Evolutionary conservation across 139 green algal species (phyloP).

Genomic region (Auxenochlorella pyrenoidosa): DNA sequence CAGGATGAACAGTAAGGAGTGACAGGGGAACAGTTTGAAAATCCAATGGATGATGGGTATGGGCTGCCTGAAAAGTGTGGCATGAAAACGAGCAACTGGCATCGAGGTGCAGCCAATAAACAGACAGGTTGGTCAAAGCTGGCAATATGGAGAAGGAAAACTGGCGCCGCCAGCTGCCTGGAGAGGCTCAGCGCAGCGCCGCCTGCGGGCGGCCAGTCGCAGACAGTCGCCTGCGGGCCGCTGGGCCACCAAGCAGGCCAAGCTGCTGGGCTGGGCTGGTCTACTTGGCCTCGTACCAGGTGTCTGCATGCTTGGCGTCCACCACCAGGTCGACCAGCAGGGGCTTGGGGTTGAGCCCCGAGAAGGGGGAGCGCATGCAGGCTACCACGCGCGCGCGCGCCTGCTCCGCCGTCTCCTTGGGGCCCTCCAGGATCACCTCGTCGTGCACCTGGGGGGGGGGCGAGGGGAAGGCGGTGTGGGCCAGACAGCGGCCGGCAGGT

Average conservation of each 20-base stretch:
- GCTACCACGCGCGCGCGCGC: slow-evolving; percentile 79
- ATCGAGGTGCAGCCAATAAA: neutral
- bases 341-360: slow-evolving; percentile 53
- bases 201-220: neutral
- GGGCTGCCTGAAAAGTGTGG: too few species aligned
- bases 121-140: neutral
- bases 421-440: slow-evolving; percentile 98
- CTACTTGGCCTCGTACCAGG: slow-evolving; percentile 97
- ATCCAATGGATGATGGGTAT: neutral
- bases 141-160: neutral
- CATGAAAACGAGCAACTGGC: too few species aligned
- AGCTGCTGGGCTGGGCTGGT: too few species aligned
- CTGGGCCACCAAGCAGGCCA: neutral
- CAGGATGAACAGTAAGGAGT: too few species aligned
- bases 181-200: too few species aligned
- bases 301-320: slow-evolving; percentile 90
- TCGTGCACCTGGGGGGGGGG: slow-evolving; percentile 90
- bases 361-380: slow-evolving; percentile 93
- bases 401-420: slow-evolving; percentile 72
- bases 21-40: too few species aligned
- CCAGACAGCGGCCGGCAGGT: too few species aligned
- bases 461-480: too few species aligned
- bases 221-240: too few species aligned
- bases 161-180: neutral
- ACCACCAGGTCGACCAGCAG: slow-evolving; percentile 89